These are phyloP conservation scores for Dorcoceras hygrometricum DNA, from an alignment of 257 asterid genomes.

Conservation along the genomic window DNA sequence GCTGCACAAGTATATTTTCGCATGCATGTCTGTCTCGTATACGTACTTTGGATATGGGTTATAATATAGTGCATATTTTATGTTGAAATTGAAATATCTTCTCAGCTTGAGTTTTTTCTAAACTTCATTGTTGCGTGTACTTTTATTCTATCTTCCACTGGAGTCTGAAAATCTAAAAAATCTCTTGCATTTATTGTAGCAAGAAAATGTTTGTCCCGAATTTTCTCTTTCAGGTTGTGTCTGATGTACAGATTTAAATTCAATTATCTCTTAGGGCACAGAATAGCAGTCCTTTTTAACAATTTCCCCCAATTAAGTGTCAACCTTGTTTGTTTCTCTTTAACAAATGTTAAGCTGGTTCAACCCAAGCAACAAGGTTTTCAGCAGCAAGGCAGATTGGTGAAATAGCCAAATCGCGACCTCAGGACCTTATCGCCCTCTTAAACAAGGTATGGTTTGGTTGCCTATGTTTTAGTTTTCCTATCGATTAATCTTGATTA, in stretches of 20 bases:
- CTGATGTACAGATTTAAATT: conserved; percentile 1
- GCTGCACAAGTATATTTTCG: not conserved
- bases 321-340: conserved; percentile 33
- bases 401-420: conserved; percentile 95
- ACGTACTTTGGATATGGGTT: not conserved
- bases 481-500: not conserved
- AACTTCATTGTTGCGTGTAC: not conserved
- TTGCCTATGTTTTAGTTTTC: not conserved
- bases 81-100: not conserved
- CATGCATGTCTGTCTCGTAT: not conserved
- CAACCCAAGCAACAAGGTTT: conserved; percentile 93
- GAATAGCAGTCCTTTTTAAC: not conserved
- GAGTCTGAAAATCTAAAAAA: not conserved
- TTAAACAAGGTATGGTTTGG: conserved; percentile 62
- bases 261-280: not conserved
- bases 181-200: not conserved
- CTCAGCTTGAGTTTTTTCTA: not conserved
- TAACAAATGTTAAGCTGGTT: conserved; percentile 81
- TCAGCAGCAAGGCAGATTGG: conserved; percentile 99
- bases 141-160: not conserved
- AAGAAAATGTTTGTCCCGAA: not conserved
- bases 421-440: conserved; percentile 87
- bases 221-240: conserved; percentile 2
- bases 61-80: conserved; percentile 3
- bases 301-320: not conserved